phyloP scores from a whole-genome alignment of 768 basidiomycete genomes.

The Artomyces pyxidatus region DNA sequence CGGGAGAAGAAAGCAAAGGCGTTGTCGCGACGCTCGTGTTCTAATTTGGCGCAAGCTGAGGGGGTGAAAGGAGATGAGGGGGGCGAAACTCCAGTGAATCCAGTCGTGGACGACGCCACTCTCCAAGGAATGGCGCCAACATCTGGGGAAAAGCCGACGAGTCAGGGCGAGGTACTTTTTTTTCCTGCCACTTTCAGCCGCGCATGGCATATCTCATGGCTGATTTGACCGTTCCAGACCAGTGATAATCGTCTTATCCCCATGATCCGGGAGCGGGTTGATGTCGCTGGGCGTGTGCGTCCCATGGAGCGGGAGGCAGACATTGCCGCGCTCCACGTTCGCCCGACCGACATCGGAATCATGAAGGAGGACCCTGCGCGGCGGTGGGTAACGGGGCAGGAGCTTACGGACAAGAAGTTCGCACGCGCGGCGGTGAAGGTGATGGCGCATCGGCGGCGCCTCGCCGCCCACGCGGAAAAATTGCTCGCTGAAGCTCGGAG shows the following conservation, averaged over 20 bases:
- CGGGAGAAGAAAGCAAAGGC: too few species aligned
- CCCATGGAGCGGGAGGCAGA: constrained; percentile 54
- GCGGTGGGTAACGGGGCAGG: constrained; percentile 58
- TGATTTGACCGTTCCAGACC: neutral
- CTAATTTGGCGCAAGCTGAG: neutral
- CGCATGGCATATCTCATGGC: neutral
- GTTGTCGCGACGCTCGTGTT: too few species aligned
- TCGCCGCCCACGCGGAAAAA: constrained; percentile 34
- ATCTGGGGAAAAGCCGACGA: neutral
- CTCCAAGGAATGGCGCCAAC: neutral
- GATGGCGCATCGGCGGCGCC: constrained; percentile 34
- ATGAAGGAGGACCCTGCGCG: constrained; percentile 66
- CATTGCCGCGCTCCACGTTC: constrained; percentile 44
- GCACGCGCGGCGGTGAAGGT: constrained; percentile 33
- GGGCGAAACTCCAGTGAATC: constrained; percentile 20
- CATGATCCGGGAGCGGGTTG: constrained; percentile 71
- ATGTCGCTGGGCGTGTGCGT: constrained; percentile 49
- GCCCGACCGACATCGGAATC: constrained; percentile 50
- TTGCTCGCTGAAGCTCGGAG: constrained; percentile 37
- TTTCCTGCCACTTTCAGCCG: neutral
- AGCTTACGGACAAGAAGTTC: constrained; percentile 53
- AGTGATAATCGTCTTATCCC: constrained; percentile 23
- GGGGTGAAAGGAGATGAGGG: neutral
- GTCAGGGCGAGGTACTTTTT: neutral
- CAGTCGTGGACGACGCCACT: constrained; percentile 24